These are phyloP conservation scores for Candida schatavii DNA, from an alignment of 805 yeast species.

Conservation along the genomic window DNA sequence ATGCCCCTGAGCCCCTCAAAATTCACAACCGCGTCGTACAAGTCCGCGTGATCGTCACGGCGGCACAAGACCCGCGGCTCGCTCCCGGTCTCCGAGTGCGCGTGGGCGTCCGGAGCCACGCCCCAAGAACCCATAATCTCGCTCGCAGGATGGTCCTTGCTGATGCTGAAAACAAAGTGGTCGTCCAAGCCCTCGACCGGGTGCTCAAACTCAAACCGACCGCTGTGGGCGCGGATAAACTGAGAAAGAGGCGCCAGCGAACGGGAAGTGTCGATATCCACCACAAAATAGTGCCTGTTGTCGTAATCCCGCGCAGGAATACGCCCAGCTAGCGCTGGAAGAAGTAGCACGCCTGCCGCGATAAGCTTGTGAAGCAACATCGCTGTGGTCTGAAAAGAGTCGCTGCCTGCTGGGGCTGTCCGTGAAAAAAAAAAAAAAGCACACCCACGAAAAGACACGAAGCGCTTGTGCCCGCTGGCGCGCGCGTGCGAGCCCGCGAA, in stretches of 20 bases:
- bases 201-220: conserved; percentile 53
- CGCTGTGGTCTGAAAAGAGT: too few relatives aligned
- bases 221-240: conserved; percentile 39
- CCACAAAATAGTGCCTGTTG: conserved; percentile 55
- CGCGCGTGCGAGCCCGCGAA: too few relatives aligned
- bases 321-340: background rate
- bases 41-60: conserved; percentile 27
- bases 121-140: conserved; percentile 33
- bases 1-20: conserved; percentile 42
- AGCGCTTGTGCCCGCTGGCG: too few relatives aligned
- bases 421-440: too few relatives aligned
- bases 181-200: conserved; percentile 57
- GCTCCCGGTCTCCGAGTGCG: background rate
- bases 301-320: conserved; percentile 44
- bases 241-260: conserved; percentile 24
- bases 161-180: conserved; percentile 64
- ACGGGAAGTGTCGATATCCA: conserved; percentile 45
- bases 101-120: conserved; percentile 24
- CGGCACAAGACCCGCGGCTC: conserved; percentile 16
- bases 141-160: conserved; percentile 35
- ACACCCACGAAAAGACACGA: too few relatives aligned
- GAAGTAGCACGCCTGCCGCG: background rate
- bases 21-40: conserved; percentile 21
- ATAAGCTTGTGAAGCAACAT: conserved; percentile 1
- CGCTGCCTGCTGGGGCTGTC: too few relatives aligned